Conservation (phyloP, 805 yeast genomes). For the Nadsonia fulvescens region DNA sequence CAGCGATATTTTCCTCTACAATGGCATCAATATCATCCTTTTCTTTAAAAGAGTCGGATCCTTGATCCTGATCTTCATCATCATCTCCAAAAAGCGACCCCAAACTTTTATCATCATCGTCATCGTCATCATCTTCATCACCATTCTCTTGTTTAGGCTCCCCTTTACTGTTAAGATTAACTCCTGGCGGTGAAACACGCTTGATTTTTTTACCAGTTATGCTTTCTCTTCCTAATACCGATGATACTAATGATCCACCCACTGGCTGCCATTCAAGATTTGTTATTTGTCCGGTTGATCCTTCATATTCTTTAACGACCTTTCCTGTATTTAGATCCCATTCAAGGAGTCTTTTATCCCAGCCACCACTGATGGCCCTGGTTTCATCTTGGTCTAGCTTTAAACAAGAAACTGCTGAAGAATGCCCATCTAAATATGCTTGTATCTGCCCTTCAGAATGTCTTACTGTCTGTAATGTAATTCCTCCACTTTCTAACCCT, state of each 20-base stretch:
- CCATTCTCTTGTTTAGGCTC: constrained; percentile 3
- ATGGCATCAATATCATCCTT: constrained; percentile 6
- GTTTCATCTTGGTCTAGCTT: constrained; percentile 44
- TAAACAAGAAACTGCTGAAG: constrained; percentile 56
- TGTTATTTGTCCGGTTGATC: constrained; percentile 64
- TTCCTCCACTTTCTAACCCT: constrained; percentile 69
- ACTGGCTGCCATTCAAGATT: constrained; percentile 38
- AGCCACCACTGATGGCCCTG: constrained; percentile 60
- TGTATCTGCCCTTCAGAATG: constrained; percentile 67
- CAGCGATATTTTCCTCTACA: constrained; percentile 4
- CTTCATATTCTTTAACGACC: constrained; percentile 28
- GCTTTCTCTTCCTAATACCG: constrained; percentile 10
- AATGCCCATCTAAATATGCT: constrained; percentile 59
- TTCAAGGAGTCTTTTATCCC: constrained; percentile 67
- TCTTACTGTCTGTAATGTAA: constrained; percentile 64
- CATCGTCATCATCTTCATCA: constrained; percentile 8
- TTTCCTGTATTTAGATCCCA: constrained; percentile 80
- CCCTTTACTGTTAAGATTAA: constrained; percentile 3
- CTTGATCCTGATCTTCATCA: constrained; percentile 21
- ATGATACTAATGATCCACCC: constrained; percentile 13
- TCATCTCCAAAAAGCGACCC: constrained; percentile 45
- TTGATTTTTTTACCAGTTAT: constrained; percentile 9
- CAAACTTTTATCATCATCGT: constrained; percentile 18
- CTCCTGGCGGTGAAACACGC: constrained; percentile 4
- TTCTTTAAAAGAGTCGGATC: constrained; percentile 3